phyloP scores from a whole-genome alignment of 2,329 filamentous ascomycete genomes.

The Colletotrichum eleusines region DNA sequence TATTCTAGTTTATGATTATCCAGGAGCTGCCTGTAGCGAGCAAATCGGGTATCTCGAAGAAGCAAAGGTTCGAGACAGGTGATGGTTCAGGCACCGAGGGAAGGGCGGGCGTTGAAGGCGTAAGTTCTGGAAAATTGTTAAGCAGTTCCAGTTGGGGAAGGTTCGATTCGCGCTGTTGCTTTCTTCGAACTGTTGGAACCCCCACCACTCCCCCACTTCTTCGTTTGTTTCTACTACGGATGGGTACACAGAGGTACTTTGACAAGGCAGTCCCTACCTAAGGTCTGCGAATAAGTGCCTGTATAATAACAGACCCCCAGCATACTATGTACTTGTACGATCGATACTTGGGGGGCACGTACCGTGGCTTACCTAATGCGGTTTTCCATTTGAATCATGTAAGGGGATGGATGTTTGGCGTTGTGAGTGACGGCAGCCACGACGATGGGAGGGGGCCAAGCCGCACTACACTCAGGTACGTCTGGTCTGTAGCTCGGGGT shows the following conservation, averaged over 20 bases:
- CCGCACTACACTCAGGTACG: constrained; percentile 22
- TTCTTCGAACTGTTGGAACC: background rate
- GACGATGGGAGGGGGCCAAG: constrained; percentile 2
- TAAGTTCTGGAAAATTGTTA: constrained; percentile 28
- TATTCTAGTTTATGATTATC: background rate
- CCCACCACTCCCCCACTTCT: constrained; percentile 19
- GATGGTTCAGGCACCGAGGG: background rate
- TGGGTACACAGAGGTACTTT: too few species aligned
- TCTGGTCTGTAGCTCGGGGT: constrained; percentile 30
- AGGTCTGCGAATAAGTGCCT: too few species aligned
- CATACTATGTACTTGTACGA: too few species aligned
- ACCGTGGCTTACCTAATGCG: background rate
- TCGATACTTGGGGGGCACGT: background rate
- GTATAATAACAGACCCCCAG: background rate
- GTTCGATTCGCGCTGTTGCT: constrained; percentile 25
- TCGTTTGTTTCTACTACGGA: too few species aligned
- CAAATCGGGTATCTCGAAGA: too few species aligned
- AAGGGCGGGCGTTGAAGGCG: constrained; percentile 1
- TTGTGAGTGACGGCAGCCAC: background rate
- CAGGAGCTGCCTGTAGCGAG: background rate
- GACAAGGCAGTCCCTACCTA: too few species aligned
- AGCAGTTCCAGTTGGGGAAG: constrained; percentile 31
- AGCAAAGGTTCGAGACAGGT: background rate
- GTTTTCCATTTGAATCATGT: background rate
- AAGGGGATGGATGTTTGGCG: background rate